Evolutionary conservation across 169 alveolate species (phyloP).

Genomic region (Ichthyophthirius multifiliis): DNA sequence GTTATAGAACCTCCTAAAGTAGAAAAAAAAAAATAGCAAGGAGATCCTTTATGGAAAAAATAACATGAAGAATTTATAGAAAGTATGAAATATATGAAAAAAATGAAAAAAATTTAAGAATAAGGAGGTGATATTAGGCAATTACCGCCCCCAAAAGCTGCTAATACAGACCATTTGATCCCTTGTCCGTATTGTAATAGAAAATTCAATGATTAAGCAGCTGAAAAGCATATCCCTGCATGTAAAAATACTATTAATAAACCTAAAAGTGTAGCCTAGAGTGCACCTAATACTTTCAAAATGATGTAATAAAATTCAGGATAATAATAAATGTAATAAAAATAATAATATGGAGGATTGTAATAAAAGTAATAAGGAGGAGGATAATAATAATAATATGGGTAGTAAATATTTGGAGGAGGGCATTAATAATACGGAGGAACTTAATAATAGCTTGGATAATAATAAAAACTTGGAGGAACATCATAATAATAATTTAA

Average conservation of each 20-base stretch:
- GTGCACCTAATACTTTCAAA: background rate
- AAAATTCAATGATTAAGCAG: slow-evolving; percentile 33
- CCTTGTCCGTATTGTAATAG: slow-evolving; percentile 31
- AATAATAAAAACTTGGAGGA: no score
- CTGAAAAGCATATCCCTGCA: slow-evolving; percentile 32
- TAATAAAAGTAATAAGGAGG: no score
- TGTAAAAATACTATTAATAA: slow-evolving; percentile 10
- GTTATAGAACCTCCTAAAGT: background rate
- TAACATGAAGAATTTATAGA: slow-evolving; percentile 13
- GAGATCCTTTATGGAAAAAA: background rate
- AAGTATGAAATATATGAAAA: slow-evolving; percentile 3
- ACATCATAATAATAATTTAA: no score
- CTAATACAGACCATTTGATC: slow-evolving; percentile 10
- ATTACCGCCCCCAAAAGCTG: background rate
- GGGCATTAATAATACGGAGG: no score
- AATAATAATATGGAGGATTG: no score
- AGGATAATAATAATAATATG: no score
- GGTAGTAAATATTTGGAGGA: no score
- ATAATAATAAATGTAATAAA: no score
- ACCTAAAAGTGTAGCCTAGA: background rate
- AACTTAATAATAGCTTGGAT: no score
- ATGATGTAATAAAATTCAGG: no score
- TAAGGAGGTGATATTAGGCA: slow-evolving; percentile 7
- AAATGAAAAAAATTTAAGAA: background rate
- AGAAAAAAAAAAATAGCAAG: background rate